These are phyloP conservation scores for Claviceps sp. DNA, from an alignment of 2,329 filamentous ascomycete species.

Conservation along the genomic window DNA sequence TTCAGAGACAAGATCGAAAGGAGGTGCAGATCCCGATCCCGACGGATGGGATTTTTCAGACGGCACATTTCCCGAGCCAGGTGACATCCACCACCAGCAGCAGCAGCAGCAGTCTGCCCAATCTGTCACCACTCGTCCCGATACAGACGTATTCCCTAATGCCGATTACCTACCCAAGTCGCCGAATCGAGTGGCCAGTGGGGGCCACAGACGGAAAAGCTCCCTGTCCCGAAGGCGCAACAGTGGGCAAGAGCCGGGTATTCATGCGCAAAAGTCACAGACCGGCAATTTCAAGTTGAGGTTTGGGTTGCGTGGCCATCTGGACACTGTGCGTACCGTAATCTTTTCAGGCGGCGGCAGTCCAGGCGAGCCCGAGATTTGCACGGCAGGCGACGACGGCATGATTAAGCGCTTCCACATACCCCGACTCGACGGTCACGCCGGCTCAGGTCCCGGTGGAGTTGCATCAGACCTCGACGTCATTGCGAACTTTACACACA, in stretches of 20 bases:
- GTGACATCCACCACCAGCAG: conserved; percentile 24
- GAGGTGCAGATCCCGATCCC: conserved; percentile 32
- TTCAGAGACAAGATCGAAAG: conserved; percentile 34
- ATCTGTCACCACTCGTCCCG: conserved; percentile 50
- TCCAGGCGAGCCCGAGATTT: conserved; percentile 90
- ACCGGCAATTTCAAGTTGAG: conserved; percentile 76
- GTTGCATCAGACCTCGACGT: conserved; percentile 75
- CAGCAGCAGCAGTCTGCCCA: conserved; percentile 20
- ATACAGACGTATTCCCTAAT: conserved; percentile 77
- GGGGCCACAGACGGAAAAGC: conserved; percentile 61
- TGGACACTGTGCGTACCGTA: conserved; percentile 86
- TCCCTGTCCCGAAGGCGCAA: conserved; percentile 62
- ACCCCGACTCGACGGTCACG: conserved; percentile 56
- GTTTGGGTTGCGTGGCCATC: conserved; percentile 81
- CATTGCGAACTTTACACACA: conserved; percentile 84
- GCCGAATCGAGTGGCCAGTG: conserved; percentile 52
- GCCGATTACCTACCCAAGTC: conserved; percentile 73
- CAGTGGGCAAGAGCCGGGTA: conserved; percentile 49
- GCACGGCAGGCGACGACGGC: conserved; percentile 88
- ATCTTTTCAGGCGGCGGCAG: conserved; percentile 96
- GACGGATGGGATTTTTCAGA: conserved; percentile 95
- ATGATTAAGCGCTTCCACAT: conserved; percentile 96
- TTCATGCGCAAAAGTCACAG: conserved; percentile 49
- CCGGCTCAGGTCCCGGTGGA: conserved; percentile 25
- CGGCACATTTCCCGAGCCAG: conserved; percentile 46